Base-by-base conservation (phyloP, 306 rosid species). In the Ormosia emarginata region DNA sequence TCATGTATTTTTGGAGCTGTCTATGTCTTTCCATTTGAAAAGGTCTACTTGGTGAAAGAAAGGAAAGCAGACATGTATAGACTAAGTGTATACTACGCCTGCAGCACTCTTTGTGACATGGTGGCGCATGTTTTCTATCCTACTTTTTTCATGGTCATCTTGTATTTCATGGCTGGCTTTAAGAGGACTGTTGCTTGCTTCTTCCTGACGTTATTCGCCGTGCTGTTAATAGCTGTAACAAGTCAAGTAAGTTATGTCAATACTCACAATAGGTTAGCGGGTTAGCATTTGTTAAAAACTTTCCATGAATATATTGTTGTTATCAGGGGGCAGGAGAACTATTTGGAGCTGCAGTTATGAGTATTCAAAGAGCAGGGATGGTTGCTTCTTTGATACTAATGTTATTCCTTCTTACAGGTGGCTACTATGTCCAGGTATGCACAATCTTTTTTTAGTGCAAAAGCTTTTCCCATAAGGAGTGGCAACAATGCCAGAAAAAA, bases 41-140 rank as follows among this genome's bases (percentile, higher is more conserved):
- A 95, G 65, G 52, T 84, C 7, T 92, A 86, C 86, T 85, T 95
- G 90, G 92, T 90, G 56, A 95, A 95, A 85, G 99, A 93, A 90
- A 87, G 94, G 85, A 92, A 89, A 81, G 99, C 98, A 34, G 99
- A 95, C 59, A 93, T 95, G 99, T 95, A 95, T 64, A 88, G 94
- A 84, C 65, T 95, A 72, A 95, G 98, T 53, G 99, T 92, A 47
- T 93, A 91, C 90, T 93, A 95, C 50, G 93, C 88, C 47, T 88
- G 97, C 79, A 95, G 99, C 90, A 95, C 99, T 6, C 82, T 95
- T 1, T 92, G 98, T 85, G 99, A 95, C 90, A 95, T 95, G 99
- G 81, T 90, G 70, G 98, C 94, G 3, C 99, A 95, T 86, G 88
- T 95, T 70, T 74, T 87, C 46, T 95, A 95, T 78, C 97, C 98